These are phyloP conservation scores for Thelephora aurantiotincta DNA, from an alignment of 768 basidiomycete genomes.

Conservation along the genomic window DNA sequence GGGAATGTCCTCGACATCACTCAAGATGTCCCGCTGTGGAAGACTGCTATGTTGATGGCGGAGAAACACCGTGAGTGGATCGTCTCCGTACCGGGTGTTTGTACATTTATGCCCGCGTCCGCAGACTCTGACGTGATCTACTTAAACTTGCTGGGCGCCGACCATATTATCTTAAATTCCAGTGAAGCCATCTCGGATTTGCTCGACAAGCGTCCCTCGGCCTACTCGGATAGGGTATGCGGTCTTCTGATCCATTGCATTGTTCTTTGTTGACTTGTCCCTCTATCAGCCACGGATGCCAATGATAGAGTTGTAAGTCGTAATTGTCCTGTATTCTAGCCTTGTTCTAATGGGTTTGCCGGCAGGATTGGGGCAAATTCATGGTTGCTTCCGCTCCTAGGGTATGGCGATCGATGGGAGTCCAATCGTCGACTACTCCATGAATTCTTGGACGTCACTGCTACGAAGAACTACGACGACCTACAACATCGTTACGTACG, in stretches of 20 bases:
- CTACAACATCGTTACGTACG: background rate
- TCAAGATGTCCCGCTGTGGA: constrained; percentile 5
- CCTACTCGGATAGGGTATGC: background rate
- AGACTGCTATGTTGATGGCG: constrained; percentile 12
- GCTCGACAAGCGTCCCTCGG: constrained; percentile 5
- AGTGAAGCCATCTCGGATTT: constrained; percentile 4
- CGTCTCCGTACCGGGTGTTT: background rate
- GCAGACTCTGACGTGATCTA: constrained; percentile 9
- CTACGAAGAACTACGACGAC: background rate
- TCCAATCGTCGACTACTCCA: background rate
- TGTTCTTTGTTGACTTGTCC: background rate
- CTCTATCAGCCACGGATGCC: background rate
- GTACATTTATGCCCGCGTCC: background rate
- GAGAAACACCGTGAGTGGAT: constrained; percentile 9
- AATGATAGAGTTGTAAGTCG: background rate
- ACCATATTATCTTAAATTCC: constrained; percentile 6
- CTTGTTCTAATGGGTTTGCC: background rate
- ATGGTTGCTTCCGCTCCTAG: background rate
- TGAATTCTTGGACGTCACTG: background rate
- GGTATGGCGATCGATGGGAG: background rate
- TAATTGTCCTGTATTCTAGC: background rate
- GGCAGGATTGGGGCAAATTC: background rate
- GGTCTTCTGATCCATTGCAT: background rate
- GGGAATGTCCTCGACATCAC: constrained; percentile 21
- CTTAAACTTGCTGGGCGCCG: constrained; percentile 8